Conservation (phyloP, 164 flowering plant genomes). For the Magnolia changhungtana region DNA sequence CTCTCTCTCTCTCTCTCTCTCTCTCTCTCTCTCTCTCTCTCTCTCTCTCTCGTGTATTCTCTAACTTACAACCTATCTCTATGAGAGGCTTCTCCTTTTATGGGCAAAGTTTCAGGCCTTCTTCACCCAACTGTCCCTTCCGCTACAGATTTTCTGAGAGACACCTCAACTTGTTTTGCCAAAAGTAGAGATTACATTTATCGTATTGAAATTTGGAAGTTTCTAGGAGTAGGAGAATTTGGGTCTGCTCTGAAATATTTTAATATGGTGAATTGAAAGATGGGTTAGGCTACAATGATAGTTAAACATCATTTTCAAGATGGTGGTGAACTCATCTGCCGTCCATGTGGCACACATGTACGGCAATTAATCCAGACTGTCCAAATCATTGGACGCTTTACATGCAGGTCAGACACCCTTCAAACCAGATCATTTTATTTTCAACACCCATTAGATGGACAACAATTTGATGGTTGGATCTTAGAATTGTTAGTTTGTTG, state of each 20-base stretch:
- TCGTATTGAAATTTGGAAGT: constrained; percentile 27
- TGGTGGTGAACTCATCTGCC: not conserved
- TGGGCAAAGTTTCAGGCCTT: constrained; percentile 26
- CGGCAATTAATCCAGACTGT: not conserved
- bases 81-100: constrained; percentile 31
- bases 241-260: constrained; percentile 3
- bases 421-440: not conserved
- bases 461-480: not conserved
- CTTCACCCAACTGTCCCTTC: constrained; percentile 26
- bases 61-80: constrained; percentile 20
- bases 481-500: too few relatives aligned
- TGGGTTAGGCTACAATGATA: constrained; percentile 29
- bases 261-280: constrained; percentile 1
- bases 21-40: constrained; percentile 1
- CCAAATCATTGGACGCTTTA: not conserved
- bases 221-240: constrained; percentile 13
- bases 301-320: not conserved
- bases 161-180: constrained; percentile 20
- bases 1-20: not conserved
- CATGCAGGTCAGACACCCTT: not conserved
- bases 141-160: constrained; percentile 28
- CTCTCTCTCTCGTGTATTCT: constrained; percentile 10
- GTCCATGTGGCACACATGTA: constrained; percentile 3
- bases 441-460: not conserved
- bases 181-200: constrained; percentile 34